These are phyloP conservation scores for Xylaria sp. DNA, from an alignment of 495 filamentous ascomycete genomes.

Conservation along the genomic window DNA sequence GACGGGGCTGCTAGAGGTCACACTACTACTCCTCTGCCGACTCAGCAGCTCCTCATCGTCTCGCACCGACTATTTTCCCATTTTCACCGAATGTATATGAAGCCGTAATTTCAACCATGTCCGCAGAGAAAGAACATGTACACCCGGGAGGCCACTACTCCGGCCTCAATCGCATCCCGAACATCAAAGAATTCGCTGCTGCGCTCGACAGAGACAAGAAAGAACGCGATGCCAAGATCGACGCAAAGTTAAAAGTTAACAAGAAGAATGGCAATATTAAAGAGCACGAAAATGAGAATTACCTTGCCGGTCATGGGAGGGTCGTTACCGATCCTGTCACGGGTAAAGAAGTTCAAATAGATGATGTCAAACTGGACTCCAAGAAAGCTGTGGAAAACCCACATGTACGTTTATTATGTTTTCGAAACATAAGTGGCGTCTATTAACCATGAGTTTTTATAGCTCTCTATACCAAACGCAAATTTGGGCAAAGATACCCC, in stretches of 20 bases:
- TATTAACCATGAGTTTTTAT: slow-evolving; percentile 16
- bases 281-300: slow-evolving; percentile 49
- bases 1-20: slow-evolving; percentile 6
- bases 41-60: neutral
- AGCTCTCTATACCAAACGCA: slow-evolving; percentile 90
- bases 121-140: slow-evolving; percentile 38
- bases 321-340: slow-evolving; percentile 88
- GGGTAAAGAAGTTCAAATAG: slow-evolving; percentile 83
- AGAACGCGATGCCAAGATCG: slow-evolving; percentile 71
- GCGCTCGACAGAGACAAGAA: slow-evolving; percentile 79
- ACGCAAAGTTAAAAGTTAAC: slow-evolving; percentile 55
- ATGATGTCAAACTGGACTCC: slow-evolving; percentile 74
- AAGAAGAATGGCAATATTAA: slow-evolving; percentile 41
- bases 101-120: slow-evolving; percentile 26
- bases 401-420: slow-evolving; percentile 51
- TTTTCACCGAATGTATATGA: neutral
- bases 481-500: slow-evolving; percentile 77
- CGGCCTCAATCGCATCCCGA: slow-evolving; percentile 79
- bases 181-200: slow-evolving; percentile 82
- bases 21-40: neutral
- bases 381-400: slow-evolving; percentile 76
- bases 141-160: slow-evolving; percentile 61
- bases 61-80: neutral
- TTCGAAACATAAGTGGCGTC: neutral
- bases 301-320: slow-evolving; percentile 60